phyloP scores from a whole-genome alignment of 805 yeast species.

The Ogataea henricii region DNA sequence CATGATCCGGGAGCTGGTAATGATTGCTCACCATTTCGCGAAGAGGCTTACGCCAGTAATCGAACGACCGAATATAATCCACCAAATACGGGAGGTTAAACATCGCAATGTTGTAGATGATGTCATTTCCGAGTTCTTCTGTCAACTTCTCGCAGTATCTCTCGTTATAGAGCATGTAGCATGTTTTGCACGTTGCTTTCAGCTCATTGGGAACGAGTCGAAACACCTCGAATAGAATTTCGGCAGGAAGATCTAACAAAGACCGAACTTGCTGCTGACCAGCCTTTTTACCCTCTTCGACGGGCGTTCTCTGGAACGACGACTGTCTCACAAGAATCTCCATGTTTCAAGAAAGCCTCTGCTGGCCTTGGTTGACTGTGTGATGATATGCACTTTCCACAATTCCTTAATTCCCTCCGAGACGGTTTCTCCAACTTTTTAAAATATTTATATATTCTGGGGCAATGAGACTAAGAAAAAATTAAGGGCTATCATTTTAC shows the following conservation, averaged over 20 bases:
- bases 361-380: background rate
- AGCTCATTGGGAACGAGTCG: conserved; percentile 33
- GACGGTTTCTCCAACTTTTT: background rate
- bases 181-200: conserved; percentile 33
- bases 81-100: conserved; percentile 30
- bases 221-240: conserved; percentile 30
- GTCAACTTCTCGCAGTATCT: conserved; percentile 41
- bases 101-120: conserved; percentile 25
- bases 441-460: conserved; percentile 1
- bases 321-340: conserved; percentile 17
- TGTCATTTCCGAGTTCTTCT: conserved; percentile 32
- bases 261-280: conserved; percentile 10
- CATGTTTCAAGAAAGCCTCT: conserved; percentile 1
- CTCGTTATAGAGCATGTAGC: conserved; percentile 53
- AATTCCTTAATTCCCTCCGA: too few relatives aligned
- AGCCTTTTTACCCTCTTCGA: conserved; percentile 9
- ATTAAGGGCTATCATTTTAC: background rate
- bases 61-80: conserved; percentile 36
- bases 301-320: conserved; percentile 15
- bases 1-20: conserved; percentile 25
- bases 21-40: conserved; percentile 29
- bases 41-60: conserved; percentile 36
- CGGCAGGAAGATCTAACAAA: conserved; percentile 33
- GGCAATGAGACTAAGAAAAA: conserved; percentile 2
- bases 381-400: too few relatives aligned